phyloP scores from a whole-genome alignment of 2,329 filamentous ascomycete genomes.

The Helminthosporium solani region DNA sequence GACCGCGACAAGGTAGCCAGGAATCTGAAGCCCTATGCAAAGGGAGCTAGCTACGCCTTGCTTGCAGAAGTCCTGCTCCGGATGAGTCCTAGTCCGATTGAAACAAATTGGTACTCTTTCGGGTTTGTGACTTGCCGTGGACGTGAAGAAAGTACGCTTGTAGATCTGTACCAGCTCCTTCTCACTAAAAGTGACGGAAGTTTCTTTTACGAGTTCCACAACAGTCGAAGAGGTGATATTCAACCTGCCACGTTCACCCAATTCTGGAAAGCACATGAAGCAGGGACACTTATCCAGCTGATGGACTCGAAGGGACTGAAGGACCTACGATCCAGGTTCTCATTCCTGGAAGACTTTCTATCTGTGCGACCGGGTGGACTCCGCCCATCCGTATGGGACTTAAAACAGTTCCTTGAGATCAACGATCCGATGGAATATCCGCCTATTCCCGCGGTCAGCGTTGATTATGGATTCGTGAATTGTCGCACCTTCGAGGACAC shows the following conservation, averaged over 20 bases:
- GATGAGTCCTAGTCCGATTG: conserved; percentile 13
- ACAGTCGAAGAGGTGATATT: conserved; percentile 1
- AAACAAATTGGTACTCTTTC: conserved; percentile 17
- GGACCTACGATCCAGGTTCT: conserved; percentile 13
- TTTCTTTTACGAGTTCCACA: conserved; percentile 9
- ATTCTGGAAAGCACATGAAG: conserved; percentile 31
- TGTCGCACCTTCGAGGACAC: conserved; percentile 27
- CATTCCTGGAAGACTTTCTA: conserved; percentile 20
- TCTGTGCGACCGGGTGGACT: conserved; percentile 12
- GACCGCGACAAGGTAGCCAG: conserved; percentile 12
- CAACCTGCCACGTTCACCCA: conserved; percentile 20
- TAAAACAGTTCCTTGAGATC: conserved; percentile 30
- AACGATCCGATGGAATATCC: conserved; percentile 15
- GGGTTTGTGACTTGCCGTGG: conserved; percentile 20
- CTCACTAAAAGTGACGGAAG: conserved; percentile 12
- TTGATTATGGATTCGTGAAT: conserved; percentile 33
- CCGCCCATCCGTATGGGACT: conserved; percentile 26
- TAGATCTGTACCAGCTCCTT: conserved; percentile 17
- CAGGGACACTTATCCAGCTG: conserved; percentile 24
- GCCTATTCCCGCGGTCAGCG: conserved; percentile 9
- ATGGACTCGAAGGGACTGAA: conserved; percentile 28
- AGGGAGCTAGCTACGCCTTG: conserved; percentile 12
- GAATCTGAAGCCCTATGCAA: conserved; percentile 22
- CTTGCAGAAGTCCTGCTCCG: conserved; percentile 9
- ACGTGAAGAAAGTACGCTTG: conserved; percentile 17